phyloP scores from a whole-genome alignment of 1,139 yeast species.

The Candida frijolesensis region DNA sequence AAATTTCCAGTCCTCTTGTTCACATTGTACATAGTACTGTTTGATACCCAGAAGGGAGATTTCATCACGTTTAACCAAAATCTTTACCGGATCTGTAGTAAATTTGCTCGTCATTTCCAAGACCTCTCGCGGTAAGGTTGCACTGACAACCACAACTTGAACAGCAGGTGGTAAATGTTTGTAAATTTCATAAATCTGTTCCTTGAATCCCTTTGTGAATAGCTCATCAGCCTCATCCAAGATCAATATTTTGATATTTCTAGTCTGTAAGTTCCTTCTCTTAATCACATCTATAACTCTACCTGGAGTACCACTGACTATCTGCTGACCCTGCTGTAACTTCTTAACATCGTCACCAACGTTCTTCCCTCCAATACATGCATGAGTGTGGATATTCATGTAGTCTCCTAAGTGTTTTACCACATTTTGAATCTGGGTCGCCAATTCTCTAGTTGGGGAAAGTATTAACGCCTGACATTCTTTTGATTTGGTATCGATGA shows the following conservation, averaged over 20 bases:
- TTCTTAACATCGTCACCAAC: constrained; percentile 79
- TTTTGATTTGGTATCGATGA: constrained; percentile 63
- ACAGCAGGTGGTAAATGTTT: constrained; percentile 75
- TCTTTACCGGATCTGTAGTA: constrained; percentile 88
- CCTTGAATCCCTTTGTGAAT: constrained; percentile 87
- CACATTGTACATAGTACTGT: constrained; percentile 84
- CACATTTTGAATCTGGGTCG: constrained; percentile 85
- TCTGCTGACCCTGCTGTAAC: constrained; percentile 77
- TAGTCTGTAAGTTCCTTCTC: constrained; percentile 65
- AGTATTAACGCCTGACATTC: constrained; percentile 83
- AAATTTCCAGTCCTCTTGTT: constrained; percentile 93
- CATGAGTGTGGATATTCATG: constrained; percentile 82
- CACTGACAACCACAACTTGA: constrained; percentile 94
- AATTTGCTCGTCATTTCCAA: constrained; percentile 84
- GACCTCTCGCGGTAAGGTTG: constrained; percentile 86
- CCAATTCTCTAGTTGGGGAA: constrained; percentile 96
- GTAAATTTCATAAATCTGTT: constrained; percentile 88
- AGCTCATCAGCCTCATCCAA: constrained; percentile 96
- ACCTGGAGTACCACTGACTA: constrained; percentile 98
- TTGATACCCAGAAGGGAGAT: constrained; percentile 87
- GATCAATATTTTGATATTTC: constrained; percentile 78
- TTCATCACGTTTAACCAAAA: constrained; percentile 87
- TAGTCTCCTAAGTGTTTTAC: constrained; percentile 83
- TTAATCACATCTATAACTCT: constrained; percentile 87
- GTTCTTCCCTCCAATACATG: constrained; percentile 91